Conservation (phyloP, 192 early-diverging fungal genomes). For the Diversispora epigaea region DNA sequence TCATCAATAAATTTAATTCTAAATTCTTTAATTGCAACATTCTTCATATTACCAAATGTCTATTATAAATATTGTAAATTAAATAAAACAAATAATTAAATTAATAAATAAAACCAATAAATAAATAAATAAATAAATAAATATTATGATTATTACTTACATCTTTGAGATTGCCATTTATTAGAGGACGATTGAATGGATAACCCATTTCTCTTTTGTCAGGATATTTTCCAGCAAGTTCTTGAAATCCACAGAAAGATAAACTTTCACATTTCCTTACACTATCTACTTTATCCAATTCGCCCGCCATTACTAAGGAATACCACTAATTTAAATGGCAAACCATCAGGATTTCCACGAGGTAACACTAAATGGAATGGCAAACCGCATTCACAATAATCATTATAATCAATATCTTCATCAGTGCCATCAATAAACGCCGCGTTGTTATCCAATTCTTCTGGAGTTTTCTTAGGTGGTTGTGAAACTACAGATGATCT, state of each 20-base stretch:
- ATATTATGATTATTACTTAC: background rate
- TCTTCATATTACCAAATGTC: too few relatives aligned
- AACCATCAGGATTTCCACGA: background rate
- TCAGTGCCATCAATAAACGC: background rate
- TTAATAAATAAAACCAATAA: too few relatives aligned
- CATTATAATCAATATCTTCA: background rate
- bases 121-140: too few relatives aligned
- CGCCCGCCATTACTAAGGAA: background rate
- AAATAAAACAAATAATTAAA: too few relatives aligned
- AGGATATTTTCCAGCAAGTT: constrained; percentile 1
- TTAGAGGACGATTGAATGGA: constrained; percentile 10
- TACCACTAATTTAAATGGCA: constrained; percentile 19
- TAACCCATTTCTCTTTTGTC: background rate
- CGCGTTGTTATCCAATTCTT: background rate
- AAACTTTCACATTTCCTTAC: constrained; percentile 2
- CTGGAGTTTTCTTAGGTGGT: background rate
- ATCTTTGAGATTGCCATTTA: background rate
- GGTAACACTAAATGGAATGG: constrained; percentile 10
- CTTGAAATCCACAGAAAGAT: constrained; percentile 8
- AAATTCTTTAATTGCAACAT: too few relatives aligned
- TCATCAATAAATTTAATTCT: too few relatives aligned
- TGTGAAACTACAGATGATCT: constrained; percentile 2
- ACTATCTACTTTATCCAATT: background rate
- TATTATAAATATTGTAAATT: too few relatives aligned
- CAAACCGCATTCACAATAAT: constrained; percentile 24